These are phyloP conservation scores for Thelephora terrestris DNA, from an alignment of 1,284 basidiomycete genomes.

Conservation along the genomic window DNA sequence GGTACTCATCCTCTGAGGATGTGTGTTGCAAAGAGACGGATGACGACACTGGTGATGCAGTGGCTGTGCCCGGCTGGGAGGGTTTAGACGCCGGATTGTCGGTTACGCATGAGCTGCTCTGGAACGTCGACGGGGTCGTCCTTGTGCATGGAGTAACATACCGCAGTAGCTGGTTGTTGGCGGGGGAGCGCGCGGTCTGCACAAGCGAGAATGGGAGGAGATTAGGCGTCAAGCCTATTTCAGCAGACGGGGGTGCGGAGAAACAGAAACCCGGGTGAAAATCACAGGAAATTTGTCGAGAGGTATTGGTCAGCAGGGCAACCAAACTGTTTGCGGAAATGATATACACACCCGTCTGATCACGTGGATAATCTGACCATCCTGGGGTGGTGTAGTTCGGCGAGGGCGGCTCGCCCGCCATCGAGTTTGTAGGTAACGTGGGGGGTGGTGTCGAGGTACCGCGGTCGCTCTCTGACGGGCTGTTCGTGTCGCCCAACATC, in stretches of 20 bases:
- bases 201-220: too few relatives aligned
- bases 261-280: background rate
- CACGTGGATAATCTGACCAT: background rate
- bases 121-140: background rate
- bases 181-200: background rate
- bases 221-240: too few relatives aligned
- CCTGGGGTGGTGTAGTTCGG: background rate
- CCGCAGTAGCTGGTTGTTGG: background rate
- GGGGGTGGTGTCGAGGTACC: slow-evolving; percentile 28
- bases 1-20: background rate
- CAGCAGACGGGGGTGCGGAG: background rate
- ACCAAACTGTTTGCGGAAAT: background rate
- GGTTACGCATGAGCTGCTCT: background rate
- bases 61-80: background rate
- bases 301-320: background rate
- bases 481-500: slow-evolving; percentile 64
- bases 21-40: background rate
- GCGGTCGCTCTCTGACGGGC: slow-evolving; percentile 23
- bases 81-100: background rate
- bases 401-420: background rate
- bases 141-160: background rate
- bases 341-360: background rate
- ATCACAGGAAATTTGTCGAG: background rate
- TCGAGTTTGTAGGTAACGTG: background rate
- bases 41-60: background rate